Evolutionary conservation across 257 asterid genomes (phyloP), one percentile per base, ranked within the genome.

Genomic region (Prunella vulgaris): DNA sequence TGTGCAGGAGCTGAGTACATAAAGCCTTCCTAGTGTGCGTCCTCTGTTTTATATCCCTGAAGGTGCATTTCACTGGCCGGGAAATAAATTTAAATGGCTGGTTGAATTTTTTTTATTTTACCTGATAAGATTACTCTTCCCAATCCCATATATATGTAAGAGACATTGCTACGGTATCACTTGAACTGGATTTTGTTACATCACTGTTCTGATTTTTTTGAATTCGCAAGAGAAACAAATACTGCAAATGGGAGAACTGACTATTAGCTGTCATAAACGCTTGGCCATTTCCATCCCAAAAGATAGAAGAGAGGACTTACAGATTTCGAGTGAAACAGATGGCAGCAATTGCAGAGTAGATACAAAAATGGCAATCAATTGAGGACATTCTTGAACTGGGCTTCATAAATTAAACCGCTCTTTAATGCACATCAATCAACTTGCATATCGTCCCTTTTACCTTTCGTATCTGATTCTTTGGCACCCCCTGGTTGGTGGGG

Each of bases 371-470:
- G 72, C 20, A 33, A 53, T 14, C 20, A 48, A 69, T 65, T 51
- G 17, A 59, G 53, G 30, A 37, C 35, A 60, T 73, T 64, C 78
- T 66, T 38, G 69, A 38, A 69, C 68, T 59, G n/a, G 64, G 77
- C 72, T 68, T 71, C 32, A 33, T 2, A 53, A 54, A 68, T 68
- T 53, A 17, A 24, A 33, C 54, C 66, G 72, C 15, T 30, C 28
- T 14, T 49, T 40, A 48, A 18, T 66, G 79, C 64, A 70, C 32
- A 24, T 81, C 74, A 86, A 77, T 85, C 96, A 59, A 80, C 79
- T 24, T 77, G 62, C 87, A 79, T 84, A 48, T 78, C 88, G 60
- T 84, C 92, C 77, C 77, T 68, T 72, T 74, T 67, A 52, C 76
- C 72, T 72, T 85, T 79, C 14, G 73, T 46, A 49, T 77, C 85